These are phyloP conservation scores for Durio zibethinus DNA, from an alignment of 345 rosid genomes.

Conservation along the genomic window DNA sequence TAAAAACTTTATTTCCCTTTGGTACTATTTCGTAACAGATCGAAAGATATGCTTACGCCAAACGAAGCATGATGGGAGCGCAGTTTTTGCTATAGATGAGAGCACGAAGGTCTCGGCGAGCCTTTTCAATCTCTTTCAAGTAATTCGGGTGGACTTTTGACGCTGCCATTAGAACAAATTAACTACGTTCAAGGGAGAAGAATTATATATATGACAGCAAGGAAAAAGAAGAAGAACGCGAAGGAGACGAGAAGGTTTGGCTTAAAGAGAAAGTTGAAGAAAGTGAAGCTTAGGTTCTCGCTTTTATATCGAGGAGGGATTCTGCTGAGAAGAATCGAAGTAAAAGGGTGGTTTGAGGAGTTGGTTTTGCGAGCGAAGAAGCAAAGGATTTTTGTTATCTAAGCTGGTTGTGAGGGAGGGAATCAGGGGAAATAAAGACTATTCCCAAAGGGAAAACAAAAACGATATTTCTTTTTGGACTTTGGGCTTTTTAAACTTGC, in stretches of 20 bases:
- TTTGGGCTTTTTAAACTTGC: too few relatives aligned
- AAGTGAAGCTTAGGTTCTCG: background rate
- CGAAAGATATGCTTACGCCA: constrained; percentile 52
- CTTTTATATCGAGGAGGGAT: background rate
- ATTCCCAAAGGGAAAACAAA: background rate
- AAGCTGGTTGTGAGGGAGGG: background rate
- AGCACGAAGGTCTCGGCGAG: constrained; percentile 73
- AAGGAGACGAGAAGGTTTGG: background rate
- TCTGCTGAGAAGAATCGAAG: background rate
- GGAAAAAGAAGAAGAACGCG: background rate
- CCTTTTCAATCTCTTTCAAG: constrained; percentile 62
- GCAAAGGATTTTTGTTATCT: background rate
- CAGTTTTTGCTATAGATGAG: constrained; percentile 62
- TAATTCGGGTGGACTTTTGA: constrained; percentile 43
- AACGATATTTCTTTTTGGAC: too few relatives aligned
- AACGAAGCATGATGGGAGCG: constrained; percentile 88
- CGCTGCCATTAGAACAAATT: constrained; percentile 32
- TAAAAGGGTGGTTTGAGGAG: background rate
- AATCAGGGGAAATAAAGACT: background rate
- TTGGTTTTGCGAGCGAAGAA: background rate
- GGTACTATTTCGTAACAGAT: background rate
- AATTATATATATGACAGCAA: too few relatives aligned
- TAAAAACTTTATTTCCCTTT: too few relatives aligned
- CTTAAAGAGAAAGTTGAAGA: background rate
- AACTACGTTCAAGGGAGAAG: background rate